Percentiles rank a stretch among this genome's conserved stretches.
Conservation (phyloP, 805 yeast genomes). For the Scheffersomyces spartinae region DNA sequence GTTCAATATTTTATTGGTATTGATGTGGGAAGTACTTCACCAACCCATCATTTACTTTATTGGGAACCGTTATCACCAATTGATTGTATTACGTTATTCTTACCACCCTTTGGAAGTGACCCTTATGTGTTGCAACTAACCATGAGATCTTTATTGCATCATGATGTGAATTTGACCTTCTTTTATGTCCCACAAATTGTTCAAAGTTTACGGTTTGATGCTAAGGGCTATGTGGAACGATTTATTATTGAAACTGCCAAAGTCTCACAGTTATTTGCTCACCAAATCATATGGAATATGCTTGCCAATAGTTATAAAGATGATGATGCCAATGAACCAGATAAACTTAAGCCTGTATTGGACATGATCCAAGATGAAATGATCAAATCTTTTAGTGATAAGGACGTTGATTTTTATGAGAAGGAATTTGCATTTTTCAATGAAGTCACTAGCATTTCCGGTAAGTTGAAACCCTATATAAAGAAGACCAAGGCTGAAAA, state of each 20-base stretch:
- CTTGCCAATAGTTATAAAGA: constrained; percentile 84
- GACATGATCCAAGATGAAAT: constrained; percentile 62
- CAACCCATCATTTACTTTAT: constrained; percentile 35
- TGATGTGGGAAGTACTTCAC: constrained; percentile 24
- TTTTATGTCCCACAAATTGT: constrained; percentile 98
- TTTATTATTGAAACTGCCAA: constrained; percentile 88
- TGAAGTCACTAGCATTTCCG: constrained; percentile 88
- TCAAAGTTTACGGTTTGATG: constrained; percentile 78
- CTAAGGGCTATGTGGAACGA: constrained; percentile 73
- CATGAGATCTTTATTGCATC: constrained; percentile 79
- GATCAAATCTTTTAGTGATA: constrained; percentile 45
- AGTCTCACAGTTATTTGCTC: constrained; percentile 85
- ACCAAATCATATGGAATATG: constrained; percentile 98
- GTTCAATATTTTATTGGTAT: constrained; percentile 40
- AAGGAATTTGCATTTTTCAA: constrained; percentile 82
- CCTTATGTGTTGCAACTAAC: constrained; percentile 74
- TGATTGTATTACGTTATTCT: constrained; percentile 72
- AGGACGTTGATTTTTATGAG: constrained; percentile 59
- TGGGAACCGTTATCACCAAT: constrained; percentile 77
- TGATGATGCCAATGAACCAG: constrained; percentile 76
- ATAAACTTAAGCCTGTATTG: constrained; percentile 69
- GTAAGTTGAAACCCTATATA: constrained; percentile 88
- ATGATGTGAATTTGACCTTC: constrained; percentile 79
- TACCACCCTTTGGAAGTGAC: constrained; percentile 59
- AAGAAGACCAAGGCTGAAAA: constrained; percentile 93